A percentile compares a stretch with the other conserved stretches of the same genome.
These are phyloP conservation scores for Chrysanthemum seticuspe DNA, from an alignment of 129 eudicot species.

Conservation along the genomic window DNA sequence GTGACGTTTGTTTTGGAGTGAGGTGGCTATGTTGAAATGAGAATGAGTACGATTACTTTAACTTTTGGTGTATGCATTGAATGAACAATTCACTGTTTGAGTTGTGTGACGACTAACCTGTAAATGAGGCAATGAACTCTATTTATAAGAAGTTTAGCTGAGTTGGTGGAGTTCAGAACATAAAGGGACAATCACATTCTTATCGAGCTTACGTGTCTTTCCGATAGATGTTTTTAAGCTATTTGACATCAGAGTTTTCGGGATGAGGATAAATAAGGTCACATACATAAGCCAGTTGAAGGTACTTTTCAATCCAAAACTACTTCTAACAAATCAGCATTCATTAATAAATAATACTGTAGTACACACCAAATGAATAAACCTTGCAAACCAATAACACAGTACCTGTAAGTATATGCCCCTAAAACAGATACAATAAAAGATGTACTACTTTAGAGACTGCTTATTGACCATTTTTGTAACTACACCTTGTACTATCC, in stretches of 20 bases:
- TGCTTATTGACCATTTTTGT: constrained; percentile 4
- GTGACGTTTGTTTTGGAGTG: no score
- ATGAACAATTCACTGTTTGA: no score
- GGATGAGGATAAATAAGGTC: background rate
- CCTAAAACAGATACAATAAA: constrained; percentile 20
- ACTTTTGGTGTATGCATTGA: background rate
- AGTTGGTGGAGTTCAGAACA: no score
- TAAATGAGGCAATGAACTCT: no score
- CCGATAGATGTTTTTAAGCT: background rate
- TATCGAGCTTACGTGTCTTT: background rate
- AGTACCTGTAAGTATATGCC: constrained; percentile 8
- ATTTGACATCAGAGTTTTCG: no score
- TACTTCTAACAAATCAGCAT: constrained; percentile 5
- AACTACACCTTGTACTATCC: constrained; percentile 18
- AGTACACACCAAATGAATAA: constrained; percentile 27
- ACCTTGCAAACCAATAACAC: constrained; percentile 28
- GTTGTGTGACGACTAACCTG: no score
- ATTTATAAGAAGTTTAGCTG: no score
- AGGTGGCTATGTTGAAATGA: no score
- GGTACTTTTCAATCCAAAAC: constrained; percentile 5
- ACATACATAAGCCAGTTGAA: constrained; percentile 5
- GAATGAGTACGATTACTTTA: background rate
- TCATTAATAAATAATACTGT: constrained; percentile 20
- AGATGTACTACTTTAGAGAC: background rate
- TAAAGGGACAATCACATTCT: background rate